Base-by-base conservation (phyloP, 331 rosid species). In the Rhamnella rubrinervis region DNA sequence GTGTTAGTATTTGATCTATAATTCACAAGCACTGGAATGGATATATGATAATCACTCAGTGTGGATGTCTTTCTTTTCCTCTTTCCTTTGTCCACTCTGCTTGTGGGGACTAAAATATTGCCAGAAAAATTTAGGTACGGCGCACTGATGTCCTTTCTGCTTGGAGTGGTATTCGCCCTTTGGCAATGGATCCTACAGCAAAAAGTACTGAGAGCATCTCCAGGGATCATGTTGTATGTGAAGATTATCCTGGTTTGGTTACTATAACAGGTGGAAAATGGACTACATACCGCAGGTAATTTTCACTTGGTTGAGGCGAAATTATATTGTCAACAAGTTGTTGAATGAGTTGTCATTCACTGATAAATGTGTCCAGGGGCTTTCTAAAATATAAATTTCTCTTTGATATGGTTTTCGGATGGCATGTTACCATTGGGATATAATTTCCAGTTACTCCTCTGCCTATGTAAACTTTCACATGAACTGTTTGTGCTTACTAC, bases 91-190 rank as follows among this genome's bases (percentile, higher is more conserved):
- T 55, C 55, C 57, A 39, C 69, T 78, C 73, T 76, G 56, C 77
- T 46, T 64, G 66, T 39, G 68, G 66, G 58, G 77, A 69, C 76
- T 72, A 47, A 76, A 73, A 63, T 80, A 64, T 70, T 67, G 35
- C 37, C 21, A 40, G 60, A 68, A 55, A 81, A 61, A 47, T 80
- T 70, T 81, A 95, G 99, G 99, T 95, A 76, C 84, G 99, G 61
- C 97, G 99, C 19, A 21, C 70, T 13, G 99, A 95, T 57, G 99
- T 95, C 77, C 99, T 95, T 72, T 95, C 99, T 58, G 99, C 99
- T 52, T 95, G 99, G 99, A 95, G 99, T 80, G 99, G 99, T 64
- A 95, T 95, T 83, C 97, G 99, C 55, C 99, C 99, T 19, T 81
- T 95, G 78, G 99, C 99, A 66, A 71, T 44, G 15, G 96, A 95